These are phyloP conservation scores for Kuraishia hungarica DNA, from an alignment of 805 yeast species.

Conservation along the genomic window DNA sequence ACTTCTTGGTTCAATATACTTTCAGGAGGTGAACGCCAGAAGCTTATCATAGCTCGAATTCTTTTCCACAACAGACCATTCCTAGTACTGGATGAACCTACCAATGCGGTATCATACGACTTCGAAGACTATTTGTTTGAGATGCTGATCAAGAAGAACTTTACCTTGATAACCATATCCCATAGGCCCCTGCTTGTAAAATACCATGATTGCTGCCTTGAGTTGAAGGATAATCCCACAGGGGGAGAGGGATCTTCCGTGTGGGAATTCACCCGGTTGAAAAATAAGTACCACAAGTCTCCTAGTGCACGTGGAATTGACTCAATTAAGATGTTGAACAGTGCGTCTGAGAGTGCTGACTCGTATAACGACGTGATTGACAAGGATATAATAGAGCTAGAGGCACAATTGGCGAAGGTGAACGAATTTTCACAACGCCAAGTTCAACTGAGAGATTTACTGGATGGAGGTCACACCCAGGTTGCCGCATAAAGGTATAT, in stretches of 20 bases:
- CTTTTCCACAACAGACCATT: conserved; percentile 74
- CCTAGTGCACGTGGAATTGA: not conserved
- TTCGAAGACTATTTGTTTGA: conserved; percentile 85
- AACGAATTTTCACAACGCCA: conserved; percentile 53
- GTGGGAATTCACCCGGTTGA: conserved; percentile 35
- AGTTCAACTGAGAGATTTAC: conserved; percentile 41
- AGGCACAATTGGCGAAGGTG: conserved; percentile 50
- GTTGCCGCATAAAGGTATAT: not conserved
- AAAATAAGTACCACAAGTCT: conserved; percentile 39
- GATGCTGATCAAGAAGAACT: conserved; percentile 54
- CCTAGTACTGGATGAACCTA: conserved; percentile 86
- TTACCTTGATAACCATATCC: conserved; percentile 73
- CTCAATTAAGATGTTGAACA: not conserved
- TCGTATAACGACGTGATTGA: conserved; percentile 51
- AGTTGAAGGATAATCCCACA: conserved; percentile 41
- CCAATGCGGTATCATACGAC: conserved; percentile 85
- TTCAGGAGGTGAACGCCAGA: conserved; percentile 94
- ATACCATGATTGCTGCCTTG: conserved; percentile 72
- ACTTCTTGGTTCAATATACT: conserved; percentile 73
- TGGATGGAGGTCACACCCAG: conserved; percentile 31
- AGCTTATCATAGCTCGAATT: conserved; percentile 81
- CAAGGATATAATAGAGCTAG: conserved; percentile 63
- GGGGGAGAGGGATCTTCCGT: conserved; percentile 38
- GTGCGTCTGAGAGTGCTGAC: not conserved
- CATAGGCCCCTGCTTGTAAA: conserved; percentile 80